A percentile compares a stretch with the other conserved stretches of the same genome.
These are phyloP conservation scores for Aspergillus ochraceus DNA, from an alignment of 2,329 filamentous ascomycete species.

Conservation along the genomic window DNA sequence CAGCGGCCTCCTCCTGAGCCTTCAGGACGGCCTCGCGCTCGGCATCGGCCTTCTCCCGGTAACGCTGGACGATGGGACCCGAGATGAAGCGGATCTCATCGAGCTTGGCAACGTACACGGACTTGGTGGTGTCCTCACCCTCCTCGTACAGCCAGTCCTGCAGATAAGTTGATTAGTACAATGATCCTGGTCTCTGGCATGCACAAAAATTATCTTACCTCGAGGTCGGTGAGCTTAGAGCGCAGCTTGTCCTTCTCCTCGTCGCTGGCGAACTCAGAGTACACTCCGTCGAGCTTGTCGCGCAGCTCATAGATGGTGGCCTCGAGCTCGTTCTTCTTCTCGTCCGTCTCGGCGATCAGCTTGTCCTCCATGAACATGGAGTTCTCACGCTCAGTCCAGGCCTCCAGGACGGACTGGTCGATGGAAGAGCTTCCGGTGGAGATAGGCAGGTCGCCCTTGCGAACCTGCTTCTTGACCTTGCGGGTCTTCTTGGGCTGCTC, in stretches of 20 bases:
- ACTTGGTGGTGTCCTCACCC: constrained; percentile 91
- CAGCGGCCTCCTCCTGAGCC: constrained; percentile 64
- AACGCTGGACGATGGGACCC: constrained; percentile 87
- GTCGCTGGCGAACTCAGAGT: constrained; percentile 82
- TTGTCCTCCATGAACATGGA: constrained; percentile 98
- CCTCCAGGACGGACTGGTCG: constrained; percentile 65
- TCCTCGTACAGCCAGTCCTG: constrained; percentile 99
- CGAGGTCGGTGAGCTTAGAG: constrained; percentile 76
- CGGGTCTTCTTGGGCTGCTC: constrained; percentile 78
- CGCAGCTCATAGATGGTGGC: constrained; percentile 95
- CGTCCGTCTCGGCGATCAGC: constrained; percentile 94
- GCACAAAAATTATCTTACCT: constrained; percentile 63
- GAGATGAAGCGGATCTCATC: constrained; percentile 91
- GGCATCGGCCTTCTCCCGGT: constrained; percentile 90
- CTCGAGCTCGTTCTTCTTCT: constrained; percentile 99
- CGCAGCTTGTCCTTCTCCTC: constrained; percentile 88
- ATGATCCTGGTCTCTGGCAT: constrained; percentile 3
- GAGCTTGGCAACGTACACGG: constrained; percentile 89
- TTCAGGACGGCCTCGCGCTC: constrained; percentile 73
- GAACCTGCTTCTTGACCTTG: constrained; percentile 99
- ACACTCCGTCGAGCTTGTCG: constrained; percentile 91
- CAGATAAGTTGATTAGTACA: constrained; percentile 17
- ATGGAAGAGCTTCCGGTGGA: constrained; percentile 79
- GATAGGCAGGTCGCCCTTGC: constrained; percentile 92
- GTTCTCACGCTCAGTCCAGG: constrained; percentile 77